A percentile compares a stretch with the other conserved stretches of the same genome.
phyloP scores from a whole-genome alignment of 257 asterid species.

The Fraxinus americana region DNA sequence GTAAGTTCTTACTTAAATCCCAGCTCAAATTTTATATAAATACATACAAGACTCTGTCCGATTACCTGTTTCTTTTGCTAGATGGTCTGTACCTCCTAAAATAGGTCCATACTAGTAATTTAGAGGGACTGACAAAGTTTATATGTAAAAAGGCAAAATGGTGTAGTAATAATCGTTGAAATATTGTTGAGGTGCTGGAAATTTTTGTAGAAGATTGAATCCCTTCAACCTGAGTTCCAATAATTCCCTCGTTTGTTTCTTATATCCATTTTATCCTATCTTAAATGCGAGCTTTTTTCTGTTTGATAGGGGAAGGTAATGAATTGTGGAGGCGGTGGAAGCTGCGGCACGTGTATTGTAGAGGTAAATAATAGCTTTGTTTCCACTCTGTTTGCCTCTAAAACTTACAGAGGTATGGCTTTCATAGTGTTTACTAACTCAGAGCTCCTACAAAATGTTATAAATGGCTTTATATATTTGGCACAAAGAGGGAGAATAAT shows the following conservation, averaged over 20 bases:
- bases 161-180: neutral
- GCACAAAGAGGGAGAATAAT: neutral
- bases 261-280: neutral
- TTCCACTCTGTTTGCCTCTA: neutral
- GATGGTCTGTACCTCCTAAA: neutral
- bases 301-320: constrained; percentile 65
- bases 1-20: too few species aligned
- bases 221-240: neutral
- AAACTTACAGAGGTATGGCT: neutral
- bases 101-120: neutral
- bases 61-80: neutral
- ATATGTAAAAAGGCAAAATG: neutral
- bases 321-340: constrained; percentile 92
- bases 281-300: neutral
- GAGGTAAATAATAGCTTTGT: constrained; percentile 48
- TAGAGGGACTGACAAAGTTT: neutral
- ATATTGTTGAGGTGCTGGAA: neutral
- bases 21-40: too few species aligned
- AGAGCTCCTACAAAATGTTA: neutral
- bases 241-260: neutral
- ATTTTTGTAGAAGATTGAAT: neutral
- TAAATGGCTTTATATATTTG: neutral
- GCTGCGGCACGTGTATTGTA: constrained; percentile 91
- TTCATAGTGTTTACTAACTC: neutral
- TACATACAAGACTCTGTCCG: neutral